These are phyloP conservation scores for Arabidopsis hybrid DNA, from an alignment of 441 rosid genomes.

Conservation along the genomic window DNA sequence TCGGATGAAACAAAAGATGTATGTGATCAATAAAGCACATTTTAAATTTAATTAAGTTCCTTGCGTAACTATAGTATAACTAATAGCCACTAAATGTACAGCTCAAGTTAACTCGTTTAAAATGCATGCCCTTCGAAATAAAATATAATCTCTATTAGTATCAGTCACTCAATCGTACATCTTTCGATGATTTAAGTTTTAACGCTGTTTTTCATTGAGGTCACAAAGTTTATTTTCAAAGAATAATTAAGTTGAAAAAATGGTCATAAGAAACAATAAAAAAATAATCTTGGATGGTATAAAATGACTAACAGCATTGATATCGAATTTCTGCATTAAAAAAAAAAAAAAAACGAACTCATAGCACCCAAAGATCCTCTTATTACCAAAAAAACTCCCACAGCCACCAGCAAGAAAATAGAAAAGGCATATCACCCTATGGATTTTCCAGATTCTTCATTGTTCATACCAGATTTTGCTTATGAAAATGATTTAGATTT, in stretches of 20 bases:
- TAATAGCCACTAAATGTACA: constrained; percentile 33
- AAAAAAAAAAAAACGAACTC: not conserved
- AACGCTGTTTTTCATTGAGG: constrained; percentile 20
- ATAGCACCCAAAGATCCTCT: not conserved
- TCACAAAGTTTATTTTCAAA: constrained; percentile 1
- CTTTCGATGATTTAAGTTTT: not conserved
- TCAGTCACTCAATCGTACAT: constrained; percentile 4
- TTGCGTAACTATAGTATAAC: not conserved
- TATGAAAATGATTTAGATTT: constrained; percentile 29
- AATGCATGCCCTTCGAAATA: not conserved
- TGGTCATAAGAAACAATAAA: not conserved
- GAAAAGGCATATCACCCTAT: constrained; percentile 6
- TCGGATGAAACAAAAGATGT: not conserved
- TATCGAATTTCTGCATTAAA: not conserved
- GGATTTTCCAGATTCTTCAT: constrained; percentile 31
- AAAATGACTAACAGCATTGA: constrained; percentile 20
- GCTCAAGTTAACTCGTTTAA: not conserved
- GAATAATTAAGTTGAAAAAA: not conserved
- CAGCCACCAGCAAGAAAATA: constrained; percentile 1
- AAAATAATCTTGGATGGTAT: constrained; percentile 10
- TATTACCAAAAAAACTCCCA: constrained; percentile 5
- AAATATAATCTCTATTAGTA: not conserved
- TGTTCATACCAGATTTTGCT: constrained; percentile 14
- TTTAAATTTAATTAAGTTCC: constrained; percentile 19
- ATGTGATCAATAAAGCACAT: constrained; percentile 3